phyloP scores from a whole-genome alignment of 225 moss, liverwort and hornwort species.

The Physcomitrellopsis africana region DNA sequence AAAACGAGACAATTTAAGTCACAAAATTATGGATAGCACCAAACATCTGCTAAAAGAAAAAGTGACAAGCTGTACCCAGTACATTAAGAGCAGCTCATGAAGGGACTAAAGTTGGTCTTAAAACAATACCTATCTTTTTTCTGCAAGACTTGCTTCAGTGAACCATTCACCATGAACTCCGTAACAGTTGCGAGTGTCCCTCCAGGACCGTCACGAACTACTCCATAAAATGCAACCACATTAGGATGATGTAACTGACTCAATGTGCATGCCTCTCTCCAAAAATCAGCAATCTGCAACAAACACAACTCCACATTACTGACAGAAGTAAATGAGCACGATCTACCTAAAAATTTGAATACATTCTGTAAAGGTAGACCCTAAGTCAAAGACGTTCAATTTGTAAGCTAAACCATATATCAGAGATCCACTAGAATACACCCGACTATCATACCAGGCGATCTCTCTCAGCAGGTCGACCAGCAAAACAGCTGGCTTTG shows the following conservation, averaged over 20 bases:
- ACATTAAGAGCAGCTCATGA: background rate
- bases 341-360: background rate
- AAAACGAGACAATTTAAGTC: background rate
- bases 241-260: conserved; percentile 97
- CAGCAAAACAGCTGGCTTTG: conserved; percentile 97
- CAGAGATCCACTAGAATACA: conserved; percentile 15
- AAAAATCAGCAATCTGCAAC: conserved; percentile 94
- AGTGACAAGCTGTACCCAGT: background rate
- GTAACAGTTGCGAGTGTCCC: conserved; percentile 96
- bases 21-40: background rate
- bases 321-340: background rate
- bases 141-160: conserved; percentile 95
- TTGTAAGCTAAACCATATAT: background rate
- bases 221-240: conserved; percentile 98
- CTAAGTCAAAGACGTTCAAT: background rate
- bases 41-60: conserved; percentile 10
- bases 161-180: conserved; percentile 99
- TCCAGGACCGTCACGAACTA: conserved; percentile 97
- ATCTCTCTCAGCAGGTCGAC: conserved; percentile 94
- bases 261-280: conserved; percentile 97
- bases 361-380: conserved; percentile 9
- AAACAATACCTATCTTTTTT: conserved; percentile 86
- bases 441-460: conserved; percentile 68
- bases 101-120: background rate
- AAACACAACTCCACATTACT: conserved; percentile 4